phyloP scores from a whole-genome alignment of 306 rosid genomes.

The Corylus heterophylla region DNA sequence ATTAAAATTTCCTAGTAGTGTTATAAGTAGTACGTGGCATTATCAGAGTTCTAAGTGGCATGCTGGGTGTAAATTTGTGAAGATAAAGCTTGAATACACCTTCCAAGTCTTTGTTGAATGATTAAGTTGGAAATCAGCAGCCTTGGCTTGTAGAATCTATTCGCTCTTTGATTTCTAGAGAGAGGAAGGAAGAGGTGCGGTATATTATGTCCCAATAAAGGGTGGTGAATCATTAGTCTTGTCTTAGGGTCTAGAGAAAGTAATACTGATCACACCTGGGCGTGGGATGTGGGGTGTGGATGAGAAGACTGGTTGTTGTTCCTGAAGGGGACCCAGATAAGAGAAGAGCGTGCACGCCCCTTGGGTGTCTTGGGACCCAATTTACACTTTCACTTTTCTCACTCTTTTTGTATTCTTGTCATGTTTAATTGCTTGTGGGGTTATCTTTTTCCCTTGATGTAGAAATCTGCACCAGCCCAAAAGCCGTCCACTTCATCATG shows the following conservation, averaged over 20 bases:
- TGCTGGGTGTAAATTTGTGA: slow-evolving; percentile 5
- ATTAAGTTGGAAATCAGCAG: slow-evolving; percentile 35
- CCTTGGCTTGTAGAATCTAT: slow-evolving; percentile 25
- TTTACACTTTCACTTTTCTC: slow-evolving; percentile 22
- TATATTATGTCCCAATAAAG: slow-evolving; percentile 41
- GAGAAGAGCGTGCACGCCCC: slow-evolving; percentile 48
- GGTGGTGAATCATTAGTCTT: slow-evolving; percentile 47
- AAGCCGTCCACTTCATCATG: slow-evolving; percentile 37
- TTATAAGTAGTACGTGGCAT: slow-evolving; percentile 17
- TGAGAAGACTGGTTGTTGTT: slow-evolving; percentile 45
- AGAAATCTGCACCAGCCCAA: slow-evolving; percentile 43
- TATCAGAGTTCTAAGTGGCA: slow-evolving; percentile 18
- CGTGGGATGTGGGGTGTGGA: slow-evolving; percentile 51
- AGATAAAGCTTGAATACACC: slow-evolving; percentile 16
- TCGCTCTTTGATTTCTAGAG: slow-evolving; percentile 29
- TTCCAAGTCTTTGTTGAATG: slow-evolving; percentile 28
- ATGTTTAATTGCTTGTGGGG: slow-evolving; percentile 49
- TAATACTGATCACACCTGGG: slow-evolving; percentile 44
- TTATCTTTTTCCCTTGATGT: slow-evolving; percentile 36
- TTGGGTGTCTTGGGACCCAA: slow-evolving; percentile 58
- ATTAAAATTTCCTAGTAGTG: neutral
- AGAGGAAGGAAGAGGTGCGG: slow-evolving; percentile 13
- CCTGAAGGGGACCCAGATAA: slow-evolving; percentile 17
- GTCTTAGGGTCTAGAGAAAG: slow-evolving; percentile 64
- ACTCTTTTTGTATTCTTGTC: slow-evolving; percentile 51